phyloP scores from a whole-genome alignment of 2,329 filamentous ascomycete genomes.

The Botrytis aclada region DNA sequence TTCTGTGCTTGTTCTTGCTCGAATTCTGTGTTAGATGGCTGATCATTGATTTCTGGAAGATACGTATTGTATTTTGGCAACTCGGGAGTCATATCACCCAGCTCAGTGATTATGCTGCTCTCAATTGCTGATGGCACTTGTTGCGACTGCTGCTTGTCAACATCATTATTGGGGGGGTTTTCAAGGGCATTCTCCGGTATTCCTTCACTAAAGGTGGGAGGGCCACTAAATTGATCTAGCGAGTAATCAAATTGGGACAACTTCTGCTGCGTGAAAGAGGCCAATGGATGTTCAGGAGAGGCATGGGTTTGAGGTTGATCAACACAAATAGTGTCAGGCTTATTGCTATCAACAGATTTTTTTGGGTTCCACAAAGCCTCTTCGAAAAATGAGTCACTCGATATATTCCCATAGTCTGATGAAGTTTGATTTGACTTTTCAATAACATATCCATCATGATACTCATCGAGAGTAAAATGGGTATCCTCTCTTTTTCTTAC shows the following conservation, averaged over 20 bases:
- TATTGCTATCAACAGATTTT: not conserved
- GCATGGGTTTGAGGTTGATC: not conserved
- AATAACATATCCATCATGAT: not conserved
- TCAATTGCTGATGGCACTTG: not conserved
- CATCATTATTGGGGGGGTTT: not conserved
- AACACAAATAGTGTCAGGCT: not conserved
- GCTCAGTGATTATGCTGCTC: not conserved
- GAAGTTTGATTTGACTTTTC: not conserved
- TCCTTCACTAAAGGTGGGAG: constrained; percentile 22
- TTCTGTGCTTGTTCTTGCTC: not conserved
- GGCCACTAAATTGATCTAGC: not conserved
- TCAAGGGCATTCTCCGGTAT: not conserved
- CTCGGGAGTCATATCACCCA: not conserved
- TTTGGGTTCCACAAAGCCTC: constrained; percentile 23
- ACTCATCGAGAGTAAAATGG: not conserved
- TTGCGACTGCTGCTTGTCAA: not conserved
- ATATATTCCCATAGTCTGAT: constrained; percentile 13
- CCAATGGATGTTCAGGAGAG: not conserved
- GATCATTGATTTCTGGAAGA: not conserved
- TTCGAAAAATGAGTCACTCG: constrained; percentile 19
- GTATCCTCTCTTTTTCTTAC: not conserved
- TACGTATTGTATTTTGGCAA: not conserved
- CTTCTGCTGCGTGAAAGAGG: not conserved
- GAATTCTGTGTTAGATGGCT: too few relatives aligned
- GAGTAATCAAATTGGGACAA: not conserved